Base-by-base conservation (phyloP, 2,329 filamentous ascomycete genomes). In the Colletotrichum costaricense region DNA sequence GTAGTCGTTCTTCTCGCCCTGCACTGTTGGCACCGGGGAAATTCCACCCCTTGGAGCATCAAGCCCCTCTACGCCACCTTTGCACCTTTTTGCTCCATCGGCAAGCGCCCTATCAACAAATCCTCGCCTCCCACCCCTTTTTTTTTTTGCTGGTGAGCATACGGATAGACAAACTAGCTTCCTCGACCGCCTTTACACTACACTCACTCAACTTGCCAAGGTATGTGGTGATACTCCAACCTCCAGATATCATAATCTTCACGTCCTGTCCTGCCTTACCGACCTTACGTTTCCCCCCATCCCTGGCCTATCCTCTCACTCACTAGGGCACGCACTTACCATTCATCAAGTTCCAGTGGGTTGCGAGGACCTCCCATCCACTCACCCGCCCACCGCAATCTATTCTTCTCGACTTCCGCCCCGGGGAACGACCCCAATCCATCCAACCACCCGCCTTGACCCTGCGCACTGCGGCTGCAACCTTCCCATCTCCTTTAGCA, bases 391-490 rank as follows among this genome's bases (percentile, higher is more conserved):
- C 70, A 73, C 70, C 67, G 70, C 60, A 73, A 73, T 70, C 67
- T 73, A 70, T 57, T 69, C 46, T 30, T 28, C 58, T 73, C 67
- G 70, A 73, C 66, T 58, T 52, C 56, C 58, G 60, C 60, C 67
- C 60, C 55, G 66, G 60, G 38, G 54, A 38, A 60, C 56, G 65
- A 69, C 52, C 70, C 60, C 55, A 70, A 73, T 65, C 52, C 56
- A 56, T 69, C 70, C 70, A 73, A 69, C 70, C 59, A 63, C 46
- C 67, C 66, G 66, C 66, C 70, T 65, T 73, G 70, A 70, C 70
- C 70, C 70, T 73, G 70, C 56, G 52, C 38, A 56, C 65, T n/a
- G 69, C 65, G 59, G 69, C 67, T 70, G 67, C 67, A 65, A 69
- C 70, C 67, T 73, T 46, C 38, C 42, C 46, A 54, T 33, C 70